phyloP scores from a whole-genome alignment of 2,329 filamentous ascomycete species.

The Sporothrix schenckii region DNA sequence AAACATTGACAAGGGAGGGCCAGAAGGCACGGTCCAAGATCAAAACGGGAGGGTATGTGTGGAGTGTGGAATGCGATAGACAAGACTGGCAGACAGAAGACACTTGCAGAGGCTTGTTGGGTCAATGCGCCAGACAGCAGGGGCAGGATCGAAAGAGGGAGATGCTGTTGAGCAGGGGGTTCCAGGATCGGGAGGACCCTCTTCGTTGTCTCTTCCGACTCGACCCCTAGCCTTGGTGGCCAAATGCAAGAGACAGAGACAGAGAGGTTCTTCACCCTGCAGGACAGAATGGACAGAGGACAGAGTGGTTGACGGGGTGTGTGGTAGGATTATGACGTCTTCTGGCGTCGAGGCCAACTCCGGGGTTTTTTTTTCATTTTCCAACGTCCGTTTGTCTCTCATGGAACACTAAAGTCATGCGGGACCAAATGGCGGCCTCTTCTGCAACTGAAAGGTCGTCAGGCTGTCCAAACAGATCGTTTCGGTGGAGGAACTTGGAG shows the following conservation, averaged over 20 bases:
- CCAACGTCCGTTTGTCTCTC: too few species aligned
- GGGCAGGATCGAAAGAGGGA: not conserved
- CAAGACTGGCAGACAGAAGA: not conserved
- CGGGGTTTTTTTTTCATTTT: too few species aligned
- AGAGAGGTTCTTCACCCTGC: too few species aligned
- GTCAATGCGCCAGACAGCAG: slow-evolving; percentile 6
- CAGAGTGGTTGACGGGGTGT: too few species aligned
- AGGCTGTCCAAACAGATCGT: not conserved
- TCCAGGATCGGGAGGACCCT: not conserved
- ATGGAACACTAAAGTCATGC: too few species aligned
- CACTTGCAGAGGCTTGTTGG: slow-evolving; percentile 14
- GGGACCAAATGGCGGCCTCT: too few species aligned
- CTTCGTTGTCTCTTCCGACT: not conserved
- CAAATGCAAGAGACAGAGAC: not conserved
- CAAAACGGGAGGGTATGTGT: not conserved
- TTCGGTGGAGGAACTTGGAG: not conserved
- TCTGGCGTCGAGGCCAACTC: too few species aligned
- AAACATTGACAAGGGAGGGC: not conserved
- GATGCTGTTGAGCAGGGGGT: not conserved
- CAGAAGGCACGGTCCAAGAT: not conserved
- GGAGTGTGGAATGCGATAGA: not conserved
- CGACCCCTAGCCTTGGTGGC: not conserved
- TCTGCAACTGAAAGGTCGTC: not conserved
- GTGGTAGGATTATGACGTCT: too few species aligned
- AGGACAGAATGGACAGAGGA: too few species aligned